Evolutionary conservation across 2,329 filamentous ascomycete genomes (phyloP), one percentile per base, ranked within the genome.

Genomic region (Cytospora leucostoma): DNA sequence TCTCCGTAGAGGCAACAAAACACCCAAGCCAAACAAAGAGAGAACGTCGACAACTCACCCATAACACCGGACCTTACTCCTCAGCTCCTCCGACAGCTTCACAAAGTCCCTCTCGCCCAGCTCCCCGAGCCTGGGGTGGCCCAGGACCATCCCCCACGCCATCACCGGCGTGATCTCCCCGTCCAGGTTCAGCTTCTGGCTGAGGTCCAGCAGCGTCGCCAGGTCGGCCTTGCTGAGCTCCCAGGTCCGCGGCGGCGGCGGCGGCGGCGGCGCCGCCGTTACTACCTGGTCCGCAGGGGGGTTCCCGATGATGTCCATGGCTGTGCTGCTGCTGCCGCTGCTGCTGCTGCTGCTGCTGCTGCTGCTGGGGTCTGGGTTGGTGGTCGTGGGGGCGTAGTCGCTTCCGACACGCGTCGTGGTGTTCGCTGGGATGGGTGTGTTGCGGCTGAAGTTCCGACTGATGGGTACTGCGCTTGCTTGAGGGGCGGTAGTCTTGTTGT

Each of bases 81-180:
- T 80, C 62, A 98, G 81, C 63, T 92, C 90, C 57, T 88, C 87
- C 57, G 90, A 87, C 68, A 97, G 81, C 66, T 80, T 83, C 69
- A 84, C 81, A 69, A 97, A 86, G 71, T 97, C 92, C 47, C 85
- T 82, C 58, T 78, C 75, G 17, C 80, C 85, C 68, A 97, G 77
- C 68, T 89, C 86, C 6, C 74, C 73, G 67, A 93, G 87, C 66
- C 89, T 82, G 44, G 89, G 85, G 75, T 95, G 88, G 53, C 82
- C 83, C 66, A 92, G 79, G 56, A 98, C 83, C 77, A 91, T 90
- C 56, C 92, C 90, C 87, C 95, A 94, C 0, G 93, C 93, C 92
- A 96, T 96, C 68, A 97, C 91, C 0, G 95, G 95, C 19, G 94
- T 98, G 71, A 98, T 91, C 77, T 96, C 92, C 59, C 92, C 92